Evolutionary conservation across 2,329 filamentous ascomycete genomes (phyloP).

Genomic region (Myriosclerotinia duriaeana): DNA sequence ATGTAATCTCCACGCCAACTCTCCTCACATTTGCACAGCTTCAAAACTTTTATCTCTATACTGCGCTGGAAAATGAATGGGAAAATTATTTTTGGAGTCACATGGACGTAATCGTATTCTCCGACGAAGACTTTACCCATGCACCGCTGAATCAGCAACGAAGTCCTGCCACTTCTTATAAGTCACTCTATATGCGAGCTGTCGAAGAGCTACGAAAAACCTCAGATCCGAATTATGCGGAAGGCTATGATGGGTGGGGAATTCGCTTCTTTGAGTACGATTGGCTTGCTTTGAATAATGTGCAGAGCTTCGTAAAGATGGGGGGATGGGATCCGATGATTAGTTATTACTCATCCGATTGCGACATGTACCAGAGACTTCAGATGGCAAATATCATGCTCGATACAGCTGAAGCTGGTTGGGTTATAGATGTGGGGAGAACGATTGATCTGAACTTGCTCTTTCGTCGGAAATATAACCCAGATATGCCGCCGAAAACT

Average conservation of each 20-base stretch:
- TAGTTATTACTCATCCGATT: conserved; percentile 56
- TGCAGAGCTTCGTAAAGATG: conserved; percentile 43
- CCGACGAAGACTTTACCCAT: conserved; percentile 43
- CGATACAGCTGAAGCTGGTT: conserved; percentile 44
- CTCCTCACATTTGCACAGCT: conserved; percentile 56
- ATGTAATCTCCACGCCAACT: conserved; percentile 52
- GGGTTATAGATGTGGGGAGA: conserved; percentile 49
- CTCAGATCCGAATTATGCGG: neutral
- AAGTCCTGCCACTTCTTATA: conserved; percentile 22
- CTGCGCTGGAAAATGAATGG: conserved; percentile 48
- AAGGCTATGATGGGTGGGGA: conserved; percentile 15
- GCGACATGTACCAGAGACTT: conserved; percentile 52
- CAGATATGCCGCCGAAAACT: conserved; percentile 25
- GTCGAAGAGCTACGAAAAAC: conserved; percentile 56
- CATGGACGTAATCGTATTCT: conserved; percentile 53
- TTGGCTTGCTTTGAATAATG: conserved; percentile 50
- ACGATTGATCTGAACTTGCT: conserved; percentile 30
- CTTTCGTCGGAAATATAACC: conserved; percentile 5
- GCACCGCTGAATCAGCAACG: conserved; percentile 26
- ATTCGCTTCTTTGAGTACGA: conserved; percentile 52
- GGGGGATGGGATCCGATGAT: conserved; percentile 58
- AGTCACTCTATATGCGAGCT: conserved; percentile 56
- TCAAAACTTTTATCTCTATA: conserved; percentile 54
- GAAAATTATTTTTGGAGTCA: conserved; percentile 56
- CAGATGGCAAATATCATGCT: conserved; percentile 46